These are phyloP conservation scores for Scheffersomyces coipomensis DNA, from an alignment of 805 yeast genomes.

Conservation along the genomic window DNA sequence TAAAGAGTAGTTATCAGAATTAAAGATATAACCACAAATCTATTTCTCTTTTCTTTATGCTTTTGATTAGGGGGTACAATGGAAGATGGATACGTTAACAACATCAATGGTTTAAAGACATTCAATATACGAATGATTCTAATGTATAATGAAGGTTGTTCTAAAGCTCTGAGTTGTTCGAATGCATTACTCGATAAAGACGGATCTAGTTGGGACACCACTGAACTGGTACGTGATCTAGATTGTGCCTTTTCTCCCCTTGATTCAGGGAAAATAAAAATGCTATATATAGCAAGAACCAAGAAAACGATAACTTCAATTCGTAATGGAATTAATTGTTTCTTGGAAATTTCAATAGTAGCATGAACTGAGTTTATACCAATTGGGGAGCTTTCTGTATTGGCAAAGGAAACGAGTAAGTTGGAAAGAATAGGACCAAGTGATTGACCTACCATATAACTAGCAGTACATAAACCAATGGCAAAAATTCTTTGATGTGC, in stretches of 20 bases:
- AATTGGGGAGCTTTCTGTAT: neutral
- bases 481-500: conserved; percentile 51
- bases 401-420: neutral
- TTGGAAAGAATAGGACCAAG: conserved; percentile 49
- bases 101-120: conserved; percentile 42
- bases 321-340: conserved; percentile 17
- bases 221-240: conserved; percentile 20
- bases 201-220: neutral
- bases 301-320: conserved; percentile 30
- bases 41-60: conserved; percentile 10
- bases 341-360: neutral
- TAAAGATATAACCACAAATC: conserved; percentile 40
- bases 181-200: neutral
- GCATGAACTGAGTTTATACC: neutral
- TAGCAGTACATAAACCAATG: conserved; percentile 54
- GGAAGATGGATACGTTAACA: conserved; percentile 49
- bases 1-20: conserved; percentile 38
- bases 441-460: conserved; percentile 54
- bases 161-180: conserved; percentile 1
- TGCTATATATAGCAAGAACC: conserved; percentile 18
- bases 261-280: conserved; percentile 54
- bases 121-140: conserved; percentile 7
- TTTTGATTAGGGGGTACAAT: conserved; percentile 10
- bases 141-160: neutral
- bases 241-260: conserved; percentile 49